Evolutionary conservation across 2,329 filamentous ascomycete genomes (phyloP), one percentile per base, ranked within the genome.

Genomic region (Fusarium buharicum): DNA sequence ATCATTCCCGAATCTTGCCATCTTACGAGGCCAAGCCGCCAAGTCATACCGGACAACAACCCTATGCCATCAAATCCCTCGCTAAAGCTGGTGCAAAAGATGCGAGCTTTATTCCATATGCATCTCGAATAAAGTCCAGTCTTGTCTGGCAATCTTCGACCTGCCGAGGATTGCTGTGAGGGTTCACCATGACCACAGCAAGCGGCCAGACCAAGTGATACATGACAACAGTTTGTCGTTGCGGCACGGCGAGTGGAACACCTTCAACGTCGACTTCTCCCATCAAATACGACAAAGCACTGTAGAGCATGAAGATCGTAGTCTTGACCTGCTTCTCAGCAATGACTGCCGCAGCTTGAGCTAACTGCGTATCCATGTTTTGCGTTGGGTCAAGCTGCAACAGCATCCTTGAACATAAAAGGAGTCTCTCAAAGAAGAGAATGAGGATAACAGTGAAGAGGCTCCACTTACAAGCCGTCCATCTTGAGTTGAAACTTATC

Each of bases 181-280:
- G 46, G 7, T 47, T 63, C 17, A 22, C 38, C 4, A 55, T 49
- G 6, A 58, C 33, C 9, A 59, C 24, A 17, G 59, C 28, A 4
- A 63, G 59, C 3, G 60, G 60, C 60, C 60, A 63, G 17, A 63
- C 22, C 3, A 63, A 33, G 28, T 59, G 54, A 41, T 63, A 63
- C 60, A 63, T 63, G 24, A 59, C 24, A 6, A 51, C 60, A 10
- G 30, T 43, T 17, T 55, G 59, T 5, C 41, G 44, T 17, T 63
- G 48, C 8, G 60, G 59, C 9, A 47, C 49, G 9, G 49, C 13
- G 14, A 63, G 28, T 12, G 59, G 54, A 13, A 43, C 13, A 14
- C 60, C 60, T 17, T 59, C 30, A 24, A 44, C 39, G 18, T 59
- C 27, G 30, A 63, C 54, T n/a, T 63, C 60, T 0, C 60, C 60